These are phyloP conservation scores for Beauveria varroae DNA, from an alignment of 2,329 filamentous ascomycete genomes.

Conservation along the genomic window DNA sequence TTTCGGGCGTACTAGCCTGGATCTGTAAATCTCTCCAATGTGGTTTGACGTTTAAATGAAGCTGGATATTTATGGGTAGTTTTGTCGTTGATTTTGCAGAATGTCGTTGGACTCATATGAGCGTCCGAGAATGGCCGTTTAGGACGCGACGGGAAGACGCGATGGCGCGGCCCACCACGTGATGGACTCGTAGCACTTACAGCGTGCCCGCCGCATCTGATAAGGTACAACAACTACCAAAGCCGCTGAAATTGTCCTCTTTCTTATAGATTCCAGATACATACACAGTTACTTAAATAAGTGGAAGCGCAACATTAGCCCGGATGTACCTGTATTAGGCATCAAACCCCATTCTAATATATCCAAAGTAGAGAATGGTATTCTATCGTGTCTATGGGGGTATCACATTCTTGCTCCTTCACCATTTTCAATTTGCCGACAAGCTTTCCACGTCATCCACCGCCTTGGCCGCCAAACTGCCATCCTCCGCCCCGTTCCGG, in stretches of 20 bases:
- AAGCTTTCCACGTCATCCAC: constrained; percentile 51
- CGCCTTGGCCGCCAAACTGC: constrained; percentile 29
- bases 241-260: no score
- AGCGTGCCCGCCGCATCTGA: not conserved
- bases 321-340: not conserved
- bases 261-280: no score
- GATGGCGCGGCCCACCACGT: constrained; percentile 4
- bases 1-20: no score
- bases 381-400: constrained; percentile 4
- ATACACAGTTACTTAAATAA: no score
- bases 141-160: constrained; percentile 8
- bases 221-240: not conserved
- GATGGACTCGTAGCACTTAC: not conserved
- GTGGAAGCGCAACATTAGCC: no score
- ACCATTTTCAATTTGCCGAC: constrained; percentile 39
- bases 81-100: no score
- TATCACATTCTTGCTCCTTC: not conserved
- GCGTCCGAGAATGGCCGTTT: not conserved
- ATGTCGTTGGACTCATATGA: no score
- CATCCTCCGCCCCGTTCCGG: constrained; percentile 21
- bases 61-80: no score
- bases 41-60: no score
- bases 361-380: constrained; percentile 7
- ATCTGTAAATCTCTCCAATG: no score
- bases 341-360: not conserved